Percentiles rank a stretch among this genome's conserved stretches.
phyloP scores from a whole-genome alignment of 306 rosid species.

The Sesbania bispinosa region DNA sequence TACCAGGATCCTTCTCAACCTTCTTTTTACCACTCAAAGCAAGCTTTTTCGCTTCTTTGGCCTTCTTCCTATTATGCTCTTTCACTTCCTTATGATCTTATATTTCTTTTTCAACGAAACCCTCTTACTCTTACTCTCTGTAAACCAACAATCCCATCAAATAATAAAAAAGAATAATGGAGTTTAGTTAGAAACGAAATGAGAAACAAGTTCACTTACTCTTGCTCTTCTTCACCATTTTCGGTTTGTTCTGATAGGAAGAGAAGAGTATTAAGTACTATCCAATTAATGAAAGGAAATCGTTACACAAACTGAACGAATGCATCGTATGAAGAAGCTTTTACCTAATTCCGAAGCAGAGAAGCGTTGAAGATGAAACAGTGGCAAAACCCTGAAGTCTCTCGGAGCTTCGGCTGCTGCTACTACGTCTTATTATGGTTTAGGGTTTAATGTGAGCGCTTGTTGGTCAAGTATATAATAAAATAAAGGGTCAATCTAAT shows the following conservation, averaged over 20 bases:
- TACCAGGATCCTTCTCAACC: constrained; percentile 97
- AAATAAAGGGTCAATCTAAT: too few species aligned
- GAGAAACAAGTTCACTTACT: constrained; percentile 38
- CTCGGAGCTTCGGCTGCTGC: too few species aligned
- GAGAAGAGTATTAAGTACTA: too few species aligned
- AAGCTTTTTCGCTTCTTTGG: constrained; percentile 90
- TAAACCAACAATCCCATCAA: not conserved
- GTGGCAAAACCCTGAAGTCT: too few species aligned
- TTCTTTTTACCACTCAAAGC: constrained; percentile 46
- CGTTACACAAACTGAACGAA: too few species aligned
- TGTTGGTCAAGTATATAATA: too few species aligned
- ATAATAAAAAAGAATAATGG: not conserved
- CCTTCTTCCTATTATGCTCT: constrained; percentile 82
- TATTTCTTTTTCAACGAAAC: constrained; percentile 74
- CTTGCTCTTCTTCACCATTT: constrained; percentile 87
- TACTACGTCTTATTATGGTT: too few species aligned
- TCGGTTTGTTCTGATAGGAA: not conserved
- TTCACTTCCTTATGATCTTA: constrained; percentile 82
- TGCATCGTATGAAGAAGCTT: too few species aligned
- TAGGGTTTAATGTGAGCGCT: too few species aligned
- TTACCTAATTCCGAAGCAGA: too few species aligned
- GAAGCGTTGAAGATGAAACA: too few species aligned
- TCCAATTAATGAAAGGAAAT: too few species aligned
- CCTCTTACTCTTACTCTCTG: constrained; percentile 99
- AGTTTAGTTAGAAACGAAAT: not conserved